Conservation (phyloP, 2,329 filamentous ascomycete species). For the Zymoseptoria passerinii region DNA sequence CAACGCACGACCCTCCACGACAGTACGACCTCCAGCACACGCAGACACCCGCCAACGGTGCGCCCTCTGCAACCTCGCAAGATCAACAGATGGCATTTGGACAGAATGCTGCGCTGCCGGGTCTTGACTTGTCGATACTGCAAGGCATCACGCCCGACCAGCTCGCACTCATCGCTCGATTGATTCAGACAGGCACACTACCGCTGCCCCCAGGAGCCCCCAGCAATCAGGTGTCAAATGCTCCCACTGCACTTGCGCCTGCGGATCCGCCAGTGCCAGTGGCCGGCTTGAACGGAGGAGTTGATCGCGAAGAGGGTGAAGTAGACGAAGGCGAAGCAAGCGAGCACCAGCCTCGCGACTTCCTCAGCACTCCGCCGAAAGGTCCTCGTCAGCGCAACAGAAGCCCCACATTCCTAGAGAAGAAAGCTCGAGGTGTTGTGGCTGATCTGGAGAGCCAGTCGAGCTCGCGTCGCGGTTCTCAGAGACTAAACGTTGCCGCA, state of each 20-base stretch:
- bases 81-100: conserved; percentile 11
- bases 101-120: conserved; percentile 20
- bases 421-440: neutral
- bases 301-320: conserved; percentile 57
- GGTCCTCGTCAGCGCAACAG: conserved; percentile 20
- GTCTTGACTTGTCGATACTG: conserved; percentile 16
- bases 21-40: neutral
- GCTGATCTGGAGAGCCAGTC: neutral
- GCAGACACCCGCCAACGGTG: conserved; percentile 5
- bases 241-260: neutral
- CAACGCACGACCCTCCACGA: neutral
- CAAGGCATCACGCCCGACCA: conserved; percentile 23
- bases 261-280: neutral
- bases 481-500: neutral
- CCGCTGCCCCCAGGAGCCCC: conserved; percentile 15
- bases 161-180: conserved; percentile 18
- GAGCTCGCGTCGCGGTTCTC: neutral
- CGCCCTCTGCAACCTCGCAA: conserved; percentile 3
- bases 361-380: conserved; percentile 23
- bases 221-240: neutral
- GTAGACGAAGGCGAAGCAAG: conserved; percentile 59
- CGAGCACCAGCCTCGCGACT: conserved; percentile 12
- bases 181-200: conserved; percentile 22
- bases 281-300: neutral
- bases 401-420: conserved; percentile 1